phyloP scores from a whole-genome alignment of 768 basidiomycete genomes.

The Pleurotus djamor region DNA sequence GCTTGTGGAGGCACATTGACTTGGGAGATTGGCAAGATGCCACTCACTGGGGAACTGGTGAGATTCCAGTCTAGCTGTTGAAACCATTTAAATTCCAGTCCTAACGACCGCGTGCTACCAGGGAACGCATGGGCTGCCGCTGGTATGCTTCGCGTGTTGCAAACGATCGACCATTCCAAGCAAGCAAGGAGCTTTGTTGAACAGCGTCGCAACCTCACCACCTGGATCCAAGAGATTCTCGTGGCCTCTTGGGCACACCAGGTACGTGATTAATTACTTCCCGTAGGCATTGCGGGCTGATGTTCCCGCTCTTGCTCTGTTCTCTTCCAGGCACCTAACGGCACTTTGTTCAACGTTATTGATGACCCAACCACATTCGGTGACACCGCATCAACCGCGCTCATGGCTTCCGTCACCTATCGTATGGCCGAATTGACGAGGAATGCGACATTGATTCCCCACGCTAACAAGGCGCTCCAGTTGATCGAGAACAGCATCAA shows the following conservation, averaged over 20 bases:
- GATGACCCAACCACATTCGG: slow-evolving; percentile 46
- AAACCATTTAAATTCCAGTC: not conserved
- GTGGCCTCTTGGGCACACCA: slow-evolving; percentile 39
- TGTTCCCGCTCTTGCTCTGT: not conserved
- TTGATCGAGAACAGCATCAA: slow-evolving; percentile 36
- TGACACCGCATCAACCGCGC: slow-evolving; percentile 54
- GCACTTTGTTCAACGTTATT: slow-evolving; percentile 52
- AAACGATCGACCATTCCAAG: slow-evolving; percentile 47
- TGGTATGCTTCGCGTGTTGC: slow-evolving; percentile 59
- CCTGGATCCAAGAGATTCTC: slow-evolving; percentile 57
- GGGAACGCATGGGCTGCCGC: slow-evolving; percentile 70
- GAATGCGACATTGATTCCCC: slow-evolving; percentile 17
- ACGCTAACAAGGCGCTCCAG: slow-evolving; percentile 37
- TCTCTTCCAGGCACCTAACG: slow-evolving; percentile 32
- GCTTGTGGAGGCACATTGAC: slow-evolving; percentile 57
- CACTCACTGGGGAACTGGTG: slow-evolving; percentile 60
- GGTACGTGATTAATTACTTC: slow-evolving; percentile 22
- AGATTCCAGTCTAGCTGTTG: not conserved
- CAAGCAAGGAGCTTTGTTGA: slow-evolving; percentile 29
- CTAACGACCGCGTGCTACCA: slow-evolving; percentile 11
- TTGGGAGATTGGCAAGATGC: slow-evolving; percentile 43
- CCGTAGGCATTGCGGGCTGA: not conserved
- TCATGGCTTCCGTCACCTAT: slow-evolving; percentile 56
- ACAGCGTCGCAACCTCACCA: slow-evolving; percentile 41
- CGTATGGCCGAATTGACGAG: slow-evolving; percentile 45